Percentiles rank a stretch among this genome's conserved stretches.
phyloP scores from a whole-genome alignment of 129 eudicot species.

The Saposhnikovia divaricata region DNA sequence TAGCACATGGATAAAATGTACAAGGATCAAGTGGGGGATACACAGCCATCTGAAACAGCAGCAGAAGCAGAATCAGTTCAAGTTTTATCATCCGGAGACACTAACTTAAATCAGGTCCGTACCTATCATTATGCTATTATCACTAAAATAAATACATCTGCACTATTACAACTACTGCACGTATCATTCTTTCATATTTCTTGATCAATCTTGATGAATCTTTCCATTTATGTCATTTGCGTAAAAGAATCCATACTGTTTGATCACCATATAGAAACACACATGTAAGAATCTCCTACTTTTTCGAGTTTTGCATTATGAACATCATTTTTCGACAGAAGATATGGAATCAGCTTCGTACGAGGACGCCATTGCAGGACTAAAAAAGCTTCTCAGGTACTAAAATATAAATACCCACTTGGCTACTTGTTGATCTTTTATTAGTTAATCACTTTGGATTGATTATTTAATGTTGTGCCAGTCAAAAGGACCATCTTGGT shows the following conservation, averaged over 20 bases:
- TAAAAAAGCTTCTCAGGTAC: constrained; percentile 3
- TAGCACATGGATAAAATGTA: background rate
- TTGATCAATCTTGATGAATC: background rate
- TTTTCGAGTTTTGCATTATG: background rate
- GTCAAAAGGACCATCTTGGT: constrained; percentile 52
- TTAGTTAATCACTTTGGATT: background rate
- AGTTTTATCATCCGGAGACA: background rate
- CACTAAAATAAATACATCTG: background rate
- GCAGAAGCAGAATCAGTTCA: background rate
- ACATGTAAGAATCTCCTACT: background rate
- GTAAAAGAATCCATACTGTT: background rate
- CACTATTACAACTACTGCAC: background rate
- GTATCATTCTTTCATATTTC: background rate
- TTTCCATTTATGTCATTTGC: background rate
- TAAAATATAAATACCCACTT: background rate
- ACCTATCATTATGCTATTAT: background rate
- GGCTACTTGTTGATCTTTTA: background rate
- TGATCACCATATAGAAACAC: background rate
- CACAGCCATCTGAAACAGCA: background rate
- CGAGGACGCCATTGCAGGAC: constrained; percentile 8
- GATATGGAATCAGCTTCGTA: background rate
- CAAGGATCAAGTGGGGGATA: constrained; percentile 7
- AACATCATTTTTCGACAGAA: background rate
- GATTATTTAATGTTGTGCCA: constrained; percentile 6
- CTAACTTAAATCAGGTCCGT: background rate